These are phyloP conservation scores for Decorospora gaudefroyi DNA, from an alignment of 2,329 filamentous ascomycete genomes.

Conservation along the genomic window DNA sequence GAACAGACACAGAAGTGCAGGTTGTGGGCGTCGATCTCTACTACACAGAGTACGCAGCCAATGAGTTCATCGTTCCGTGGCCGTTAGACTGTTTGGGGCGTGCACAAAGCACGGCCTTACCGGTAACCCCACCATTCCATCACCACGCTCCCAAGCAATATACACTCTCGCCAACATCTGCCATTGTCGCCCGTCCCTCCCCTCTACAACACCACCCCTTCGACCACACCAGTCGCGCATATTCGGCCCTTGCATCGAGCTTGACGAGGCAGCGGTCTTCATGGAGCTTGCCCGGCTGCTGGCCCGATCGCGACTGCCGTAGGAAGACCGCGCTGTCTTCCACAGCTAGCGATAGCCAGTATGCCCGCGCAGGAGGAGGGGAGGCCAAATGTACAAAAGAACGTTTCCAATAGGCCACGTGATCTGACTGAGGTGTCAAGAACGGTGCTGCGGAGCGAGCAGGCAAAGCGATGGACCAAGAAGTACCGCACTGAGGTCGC, in stretches of 20 bases:
- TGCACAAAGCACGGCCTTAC: constrained; percentile 35
- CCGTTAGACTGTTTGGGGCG: constrained; percentile 28
- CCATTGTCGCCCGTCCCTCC: constrained; percentile 36
- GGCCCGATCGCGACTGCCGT: constrained; percentile 64
- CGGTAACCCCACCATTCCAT: constrained; percentile 48
- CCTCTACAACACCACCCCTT: constrained; percentile 8
- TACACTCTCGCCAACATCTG: constrained; percentile 24
- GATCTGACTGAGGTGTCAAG: constrained; percentile 47
- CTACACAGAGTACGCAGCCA: too few species aligned
- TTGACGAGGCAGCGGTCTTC: constrained; percentile 47
- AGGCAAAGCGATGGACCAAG: constrained; percentile 65
- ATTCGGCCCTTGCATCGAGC: constrained; percentile 20
- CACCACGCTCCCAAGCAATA: constrained; percentile 31
- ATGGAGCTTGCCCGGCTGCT: constrained; percentile 60
- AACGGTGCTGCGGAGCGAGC: constrained; percentile 46
- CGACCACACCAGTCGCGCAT: constrained; percentile 16
- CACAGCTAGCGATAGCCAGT: constrained; percentile 55
- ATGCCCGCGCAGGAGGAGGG: constrained; percentile 47
- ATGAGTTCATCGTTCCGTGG: constrained; percentile 21
- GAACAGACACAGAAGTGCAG: constrained; percentile 18
- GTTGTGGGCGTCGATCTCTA: constrained; percentile 26
- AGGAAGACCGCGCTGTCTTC: constrained; percentile 60
- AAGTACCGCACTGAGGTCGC: constrained; percentile 80
- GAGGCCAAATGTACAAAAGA: constrained; percentile 26
- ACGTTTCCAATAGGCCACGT: constrained; percentile 40